These are phyloP conservation scores for Tulasnella sp. DNA, from an alignment of 768 basidiomycete genomes.

Conservation along the genomic window DNA sequence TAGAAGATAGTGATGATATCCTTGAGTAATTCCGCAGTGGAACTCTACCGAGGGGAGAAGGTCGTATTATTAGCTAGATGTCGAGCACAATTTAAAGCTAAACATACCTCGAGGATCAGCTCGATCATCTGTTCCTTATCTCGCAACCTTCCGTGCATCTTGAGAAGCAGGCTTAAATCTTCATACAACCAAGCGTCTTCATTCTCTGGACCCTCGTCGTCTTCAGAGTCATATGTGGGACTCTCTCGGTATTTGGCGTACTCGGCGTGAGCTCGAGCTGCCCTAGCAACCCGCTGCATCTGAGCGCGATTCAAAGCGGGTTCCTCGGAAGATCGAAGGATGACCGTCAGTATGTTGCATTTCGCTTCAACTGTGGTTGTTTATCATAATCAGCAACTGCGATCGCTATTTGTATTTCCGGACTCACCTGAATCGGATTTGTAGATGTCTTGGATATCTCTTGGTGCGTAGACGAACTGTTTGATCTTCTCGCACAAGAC, in stretches of 20 bases:
- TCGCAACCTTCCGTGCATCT: conserved; percentile 65
- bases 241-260: conserved; percentile 54
- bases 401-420: background rate
- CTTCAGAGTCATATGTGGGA: conserved; percentile 65
- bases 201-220: conserved; percentile 84
- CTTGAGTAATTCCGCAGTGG: conserved; percentile 87
- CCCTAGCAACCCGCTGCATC: conserved; percentile 67
- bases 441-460: conserved; percentile 77
- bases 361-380: conserved; percentile 43
- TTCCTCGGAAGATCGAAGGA: conserved; percentile 68
- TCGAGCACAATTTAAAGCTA: background rate
- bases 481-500: conserved; percentile 80
- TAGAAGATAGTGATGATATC: conserved; percentile 99
- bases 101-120: conserved; percentile 80
- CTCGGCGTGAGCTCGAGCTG: conserved; percentile 65
- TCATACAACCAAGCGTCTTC: conserved; percentile 97
- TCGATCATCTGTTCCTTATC: conserved; percentile 90
- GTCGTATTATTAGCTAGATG: background rate
- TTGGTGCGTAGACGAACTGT: conserved; percentile 74
- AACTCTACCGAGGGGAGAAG: conserved; percentile 50
- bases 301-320: conserved; percentile 68
- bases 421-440: conserved; percentile 66
- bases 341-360: conserved; percentile 64
- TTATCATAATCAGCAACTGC: background rate
- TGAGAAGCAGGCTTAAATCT: conserved; percentile 71